Percentiles rank a stretch among this genome's conserved stretches.
phyloP scores from a whole-genome alignment of 1,139 yeast genomes.

The Groenewaldozyma auringiensis region DNA sequence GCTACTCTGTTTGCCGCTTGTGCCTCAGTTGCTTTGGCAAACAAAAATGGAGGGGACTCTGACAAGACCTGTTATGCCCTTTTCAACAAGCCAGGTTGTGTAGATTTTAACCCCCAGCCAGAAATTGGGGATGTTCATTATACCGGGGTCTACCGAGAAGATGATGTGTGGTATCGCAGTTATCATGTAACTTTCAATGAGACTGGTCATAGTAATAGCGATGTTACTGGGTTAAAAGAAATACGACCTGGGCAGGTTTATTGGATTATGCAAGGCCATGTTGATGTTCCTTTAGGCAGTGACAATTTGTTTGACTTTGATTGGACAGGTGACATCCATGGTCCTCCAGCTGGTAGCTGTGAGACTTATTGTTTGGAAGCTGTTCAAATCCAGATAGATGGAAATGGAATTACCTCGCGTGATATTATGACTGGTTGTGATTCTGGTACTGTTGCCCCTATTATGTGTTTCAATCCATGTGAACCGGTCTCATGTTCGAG shows the following conservation, averaged over 20 bases:
- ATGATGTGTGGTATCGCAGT: neutral
- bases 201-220: neutral
- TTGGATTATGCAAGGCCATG: neutral
- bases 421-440: constrained; percentile 1
- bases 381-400: constrained; percentile 1
- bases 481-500: neutral
- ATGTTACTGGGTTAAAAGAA: neutral
- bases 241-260: neutral
- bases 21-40: neutral
- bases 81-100: neutral
- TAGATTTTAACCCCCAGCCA: neutral
- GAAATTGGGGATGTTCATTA: neutral
- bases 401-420: neutral
- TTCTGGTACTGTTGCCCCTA: constrained; percentile 4
- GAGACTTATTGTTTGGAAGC: constrained; percentile 3
- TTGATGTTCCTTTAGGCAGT: neutral
- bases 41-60: too few relatives aligned
- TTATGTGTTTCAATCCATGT: constrained; percentile 3
- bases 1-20: neutral
- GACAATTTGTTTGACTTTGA: constrained; percentile 3
- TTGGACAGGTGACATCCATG: neutral
- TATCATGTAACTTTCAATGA: constrained; percentile 1
- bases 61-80: too few relatives aligned
- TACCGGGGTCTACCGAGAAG: neutral
- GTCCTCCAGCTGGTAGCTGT: constrained; percentile 3